Conservation (phyloP, 805 yeast species). For the Saccharomycopsis fodiens region DNA sequence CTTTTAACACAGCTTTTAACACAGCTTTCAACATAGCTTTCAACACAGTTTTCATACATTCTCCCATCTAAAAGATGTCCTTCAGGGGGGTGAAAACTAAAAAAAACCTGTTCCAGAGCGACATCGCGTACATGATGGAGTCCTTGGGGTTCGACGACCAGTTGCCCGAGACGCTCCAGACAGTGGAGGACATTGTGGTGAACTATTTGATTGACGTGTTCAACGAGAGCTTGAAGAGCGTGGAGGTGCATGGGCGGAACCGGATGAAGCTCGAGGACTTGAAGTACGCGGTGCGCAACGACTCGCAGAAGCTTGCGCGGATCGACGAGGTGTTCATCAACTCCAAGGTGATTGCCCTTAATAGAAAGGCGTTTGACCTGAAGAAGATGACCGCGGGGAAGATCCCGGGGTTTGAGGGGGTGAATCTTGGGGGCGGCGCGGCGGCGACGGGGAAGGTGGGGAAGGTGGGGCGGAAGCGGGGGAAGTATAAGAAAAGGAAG, state of each 20-base stretch:
- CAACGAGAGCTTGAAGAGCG: constrained; percentile 15
- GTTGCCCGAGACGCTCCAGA: constrained; percentile 17
- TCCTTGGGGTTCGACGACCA: constrained; percentile 18
- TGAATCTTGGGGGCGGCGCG: not conserved
- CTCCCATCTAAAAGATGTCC: not conserved
- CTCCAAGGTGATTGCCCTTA: constrained; percentile 13
- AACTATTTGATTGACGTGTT: constrained; percentile 16
- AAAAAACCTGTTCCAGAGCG: constrained; percentile 16
- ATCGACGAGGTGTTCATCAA: constrained; percentile 17
- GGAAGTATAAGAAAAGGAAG: constrained; percentile 11
- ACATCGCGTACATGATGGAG: constrained; percentile 18
- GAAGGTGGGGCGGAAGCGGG: constrained; percentile 4
- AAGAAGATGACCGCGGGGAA: constrained; percentile 6
- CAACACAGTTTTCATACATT: no score
- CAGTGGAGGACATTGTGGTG: constrained; percentile 17
- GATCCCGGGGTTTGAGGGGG: not conserved
- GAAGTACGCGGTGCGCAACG: constrained; percentile 17
- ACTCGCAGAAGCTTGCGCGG: constrained; percentile 13
- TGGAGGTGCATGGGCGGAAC: constrained; percentile 16
- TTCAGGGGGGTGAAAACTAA: constrained; percentile 7
- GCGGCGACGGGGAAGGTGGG: not conserved
- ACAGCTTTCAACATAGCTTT: no score
- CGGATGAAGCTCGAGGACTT: constrained; percentile 19
- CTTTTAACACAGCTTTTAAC: no score
- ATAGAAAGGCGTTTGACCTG: constrained; percentile 16